A percentile compares a stretch with the other conserved stretches of the same genome.
These are phyloP conservation scores for Zizania palustris DNA, from an alignment of 202 grass and related monocot genomes.

Conservation along the genomic window DNA sequence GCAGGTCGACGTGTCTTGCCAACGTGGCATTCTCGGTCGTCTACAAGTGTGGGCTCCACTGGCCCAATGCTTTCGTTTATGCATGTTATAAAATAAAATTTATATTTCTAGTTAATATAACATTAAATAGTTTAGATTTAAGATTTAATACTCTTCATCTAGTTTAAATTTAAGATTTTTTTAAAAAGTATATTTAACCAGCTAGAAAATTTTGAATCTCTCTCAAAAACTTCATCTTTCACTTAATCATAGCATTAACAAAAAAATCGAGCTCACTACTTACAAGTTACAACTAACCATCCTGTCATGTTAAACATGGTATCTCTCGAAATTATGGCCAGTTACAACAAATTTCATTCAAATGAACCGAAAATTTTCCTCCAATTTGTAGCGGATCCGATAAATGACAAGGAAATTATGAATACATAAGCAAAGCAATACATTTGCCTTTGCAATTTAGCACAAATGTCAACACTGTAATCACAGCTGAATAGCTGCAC, in stretches of 20 bases:
- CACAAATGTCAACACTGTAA: not conserved
- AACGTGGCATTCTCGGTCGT: not conserved
- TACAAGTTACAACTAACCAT: not conserved
- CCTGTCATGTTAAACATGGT: not conserved
- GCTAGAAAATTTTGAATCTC: no score
- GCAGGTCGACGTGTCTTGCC: slow-evolving; percentile 34
- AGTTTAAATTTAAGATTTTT: no score
- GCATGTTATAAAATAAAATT: no score
- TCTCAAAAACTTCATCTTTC: no score
- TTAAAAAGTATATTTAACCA: no score
- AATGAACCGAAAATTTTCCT: not conserved
- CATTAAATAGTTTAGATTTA: no score
- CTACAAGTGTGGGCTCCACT: no score
- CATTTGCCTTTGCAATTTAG: slow-evolving; percentile 34
- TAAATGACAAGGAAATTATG: not conserved
- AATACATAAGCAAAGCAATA: slow-evolving; percentile 39
- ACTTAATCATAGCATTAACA: not conserved
- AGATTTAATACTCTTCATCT: no score
- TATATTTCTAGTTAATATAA: no score
- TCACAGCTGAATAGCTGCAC: not conserved
- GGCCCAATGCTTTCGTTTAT: no score
- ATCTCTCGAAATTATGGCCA: not conserved
- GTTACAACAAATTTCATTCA: not conserved
- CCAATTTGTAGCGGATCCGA: not conserved
- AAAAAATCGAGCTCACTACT: not conserved